phyloP scores from a whole-genome alignment of 768 basidiomycete genomes.

The Bullera alba region DNA sequence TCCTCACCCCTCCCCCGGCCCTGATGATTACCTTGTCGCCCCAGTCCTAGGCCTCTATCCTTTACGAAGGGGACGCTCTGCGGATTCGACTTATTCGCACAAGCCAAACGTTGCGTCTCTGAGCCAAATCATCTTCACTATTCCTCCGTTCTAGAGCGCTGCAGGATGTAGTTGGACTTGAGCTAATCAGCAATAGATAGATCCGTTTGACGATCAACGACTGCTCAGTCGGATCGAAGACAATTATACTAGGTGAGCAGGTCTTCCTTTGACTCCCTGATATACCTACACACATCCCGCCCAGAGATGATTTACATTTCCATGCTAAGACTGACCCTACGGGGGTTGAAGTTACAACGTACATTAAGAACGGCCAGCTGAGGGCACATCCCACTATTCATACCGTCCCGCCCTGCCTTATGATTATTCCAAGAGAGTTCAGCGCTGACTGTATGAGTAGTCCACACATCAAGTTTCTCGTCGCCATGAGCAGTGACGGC shows the following conservation, averaged over 20 bases:
- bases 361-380: constrained; percentile 35
- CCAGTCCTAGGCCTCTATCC: constrained; percentile 43
- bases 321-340: constrained; percentile 43
- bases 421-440: neutral
- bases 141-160: too few species aligned
- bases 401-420: neutral
- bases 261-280: neutral
- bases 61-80: constrained; percentile 32
- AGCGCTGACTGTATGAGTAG: neutral
- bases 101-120: constrained; percentile 31
- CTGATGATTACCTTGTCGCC: constrained; percentile 36
- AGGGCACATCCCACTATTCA: constrained; percentile 12
- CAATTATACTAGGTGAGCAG: neutral
- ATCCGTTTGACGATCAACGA: too few species aligned
- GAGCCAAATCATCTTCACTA: constrained; percentile 11
- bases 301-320: constrained; percentile 40
- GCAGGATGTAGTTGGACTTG: too few species aligned
- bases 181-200: too few species aligned
- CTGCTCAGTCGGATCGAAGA: too few species aligned
- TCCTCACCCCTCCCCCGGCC: constrained; percentile 4
- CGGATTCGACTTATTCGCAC: constrained; percentile 32
- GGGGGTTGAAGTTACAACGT: constrained; percentile 36
- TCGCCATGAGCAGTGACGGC: neutral
- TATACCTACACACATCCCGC: constrained; percentile 1
- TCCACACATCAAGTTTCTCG: neutral